phyloP scores from a whole-genome alignment of 177 flowering plant species.

The Tripterygium wilfordii region DNA sequence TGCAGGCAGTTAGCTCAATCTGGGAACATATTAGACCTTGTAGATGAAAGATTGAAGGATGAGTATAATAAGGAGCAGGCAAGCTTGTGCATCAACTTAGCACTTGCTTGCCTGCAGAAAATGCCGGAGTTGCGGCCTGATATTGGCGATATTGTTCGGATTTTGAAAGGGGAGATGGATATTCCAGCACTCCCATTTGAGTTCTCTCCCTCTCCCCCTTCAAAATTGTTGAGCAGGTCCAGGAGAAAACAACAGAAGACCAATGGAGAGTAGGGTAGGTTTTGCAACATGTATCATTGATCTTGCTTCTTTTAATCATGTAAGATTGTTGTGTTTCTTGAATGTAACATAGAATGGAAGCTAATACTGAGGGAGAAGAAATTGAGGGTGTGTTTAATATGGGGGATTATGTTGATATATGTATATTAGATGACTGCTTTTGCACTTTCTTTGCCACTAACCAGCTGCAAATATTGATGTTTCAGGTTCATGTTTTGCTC shows the following conservation, averaged over 20 bases:
- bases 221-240: slow-evolving; percentile 53
- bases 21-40: slow-evolving; percentile 74
- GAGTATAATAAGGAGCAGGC: slow-evolving; percentile 67
- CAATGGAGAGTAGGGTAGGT: slow-evolving; percentile 38
- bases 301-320: too few relatives aligned
- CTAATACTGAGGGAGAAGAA: too few relatives aligned
- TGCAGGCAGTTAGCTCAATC: slow-evolving; percentile 70
- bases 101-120: slow-evolving; percentile 81
- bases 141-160: slow-evolving; percentile 70
- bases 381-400: too few relatives aligned
- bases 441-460: too few relatives aligned
- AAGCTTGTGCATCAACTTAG: slow-evolving; percentile 72
- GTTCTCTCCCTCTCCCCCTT: slow-evolving; percentile 87
- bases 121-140: slow-evolving; percentile 93
- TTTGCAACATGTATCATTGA: too few relatives aligned
- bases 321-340: too few relatives aligned
- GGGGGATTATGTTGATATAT: too few relatives aligned
- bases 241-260: slow-evolving; percentile 47
- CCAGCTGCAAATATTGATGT: too few relatives aligned
- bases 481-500: too few relatives aligned
- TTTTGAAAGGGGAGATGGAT: slow-evolving; percentile 84
- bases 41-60: slow-evolving; percentile 69
- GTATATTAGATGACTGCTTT: too few relatives aligned
- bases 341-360: too few relatives aligned
- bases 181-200: slow-evolving; percentile 68